A percentile compares a stretch with the other conserved stretches of the same genome.
phyloP scores from a whole-genome alignment of 129 eudicot genomes.

The Helianthus tuberosus region DNA sequence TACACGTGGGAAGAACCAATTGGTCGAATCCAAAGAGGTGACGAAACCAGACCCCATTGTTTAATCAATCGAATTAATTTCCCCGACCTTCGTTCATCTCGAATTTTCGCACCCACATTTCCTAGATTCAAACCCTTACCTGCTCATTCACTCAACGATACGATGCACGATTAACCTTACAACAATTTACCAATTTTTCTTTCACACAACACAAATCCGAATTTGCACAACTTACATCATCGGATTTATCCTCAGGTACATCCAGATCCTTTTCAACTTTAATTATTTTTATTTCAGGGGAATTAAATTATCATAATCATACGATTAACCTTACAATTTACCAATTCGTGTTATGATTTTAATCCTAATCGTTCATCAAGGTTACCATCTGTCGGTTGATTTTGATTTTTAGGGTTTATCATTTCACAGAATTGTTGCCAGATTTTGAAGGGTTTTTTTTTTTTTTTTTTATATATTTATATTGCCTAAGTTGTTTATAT shows the following conservation, averaged over 20 bases:
- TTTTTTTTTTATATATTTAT: neutral
- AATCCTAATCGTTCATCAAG: neutral
- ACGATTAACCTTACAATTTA: too few relatives aligned
- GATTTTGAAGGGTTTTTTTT: slow-evolving; percentile 1
- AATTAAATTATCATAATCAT: neutral
- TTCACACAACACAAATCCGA: slow-evolving; percentile 1
- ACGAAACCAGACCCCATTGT: slow-evolving; percentile 41
- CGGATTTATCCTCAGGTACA: slow-evolving; percentile 18
- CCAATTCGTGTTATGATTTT: slow-evolving; percentile 5
- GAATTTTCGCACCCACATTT: slow-evolving; percentile 21
- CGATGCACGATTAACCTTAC: slow-evolving; percentile 3
- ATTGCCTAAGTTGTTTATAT: neutral
- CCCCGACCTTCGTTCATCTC: slow-evolving; percentile 19
- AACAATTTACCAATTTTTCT: neutral
- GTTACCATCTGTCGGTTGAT: slow-evolving; percentile 2
- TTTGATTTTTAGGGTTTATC: slow-evolving; percentile 31
- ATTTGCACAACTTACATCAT: neutral
- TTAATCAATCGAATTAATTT: slow-evolving; percentile 16
- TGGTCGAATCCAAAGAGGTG: slow-evolving; percentile 31
- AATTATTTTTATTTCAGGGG: neutral
- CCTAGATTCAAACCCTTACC: neutral
- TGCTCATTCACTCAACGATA: neutral
- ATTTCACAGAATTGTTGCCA: neutral
- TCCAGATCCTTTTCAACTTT: slow-evolving; percentile 26
- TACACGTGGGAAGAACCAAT: slow-evolving; percentile 29